Evolutionary conservation across 169 alveolate genomes (phyloP).

Genomic region (Amoebophrya sp.): DNA sequence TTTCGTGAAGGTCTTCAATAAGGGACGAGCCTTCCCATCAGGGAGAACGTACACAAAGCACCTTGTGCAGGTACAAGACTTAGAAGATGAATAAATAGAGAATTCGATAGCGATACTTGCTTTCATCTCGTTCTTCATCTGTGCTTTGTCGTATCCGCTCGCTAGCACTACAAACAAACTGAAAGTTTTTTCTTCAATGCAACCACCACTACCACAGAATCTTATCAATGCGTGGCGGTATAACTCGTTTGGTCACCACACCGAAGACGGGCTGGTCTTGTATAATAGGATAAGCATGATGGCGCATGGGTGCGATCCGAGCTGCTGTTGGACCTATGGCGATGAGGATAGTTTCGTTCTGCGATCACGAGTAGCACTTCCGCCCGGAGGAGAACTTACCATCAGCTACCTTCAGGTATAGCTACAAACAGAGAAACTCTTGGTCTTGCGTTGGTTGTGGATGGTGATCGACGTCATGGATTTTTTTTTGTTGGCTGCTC

Average conservation of each 20-base stretch:
- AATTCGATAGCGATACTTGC: no score
- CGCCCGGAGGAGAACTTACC: constrained; percentile 51
- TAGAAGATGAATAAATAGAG: no score
- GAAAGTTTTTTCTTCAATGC: no score
- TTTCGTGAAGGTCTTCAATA: not conserved
- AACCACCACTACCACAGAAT: no score
- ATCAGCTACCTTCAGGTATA: constrained; percentile 46
- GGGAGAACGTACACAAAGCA: not conserved
- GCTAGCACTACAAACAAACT: no score
- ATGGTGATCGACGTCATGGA: no score
- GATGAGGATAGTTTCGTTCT: constrained; percentile 51
- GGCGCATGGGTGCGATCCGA: constrained; percentile 38
- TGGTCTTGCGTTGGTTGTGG: no score
- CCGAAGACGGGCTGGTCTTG: constrained; percentile 27
- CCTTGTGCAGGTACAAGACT: not conserved
- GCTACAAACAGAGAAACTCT: no score
- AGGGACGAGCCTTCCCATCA: not conserved
- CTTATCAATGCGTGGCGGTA: constrained; percentile 29
- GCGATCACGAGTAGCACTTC: constrained; percentile 50
- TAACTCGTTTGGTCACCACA: constrained; percentile 32
- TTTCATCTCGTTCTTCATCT: no score
- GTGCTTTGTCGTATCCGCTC: no score
- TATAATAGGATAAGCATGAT: constrained; percentile 26
- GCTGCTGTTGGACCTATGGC: constrained; percentile 55
- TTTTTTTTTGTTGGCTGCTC: no score